A percentile compares a stretch with the other conserved stretches of the same genome.
phyloP scores from a whole-genome alignment of 805 yeast genomes.

The Monosporozyma solicola region DNA sequence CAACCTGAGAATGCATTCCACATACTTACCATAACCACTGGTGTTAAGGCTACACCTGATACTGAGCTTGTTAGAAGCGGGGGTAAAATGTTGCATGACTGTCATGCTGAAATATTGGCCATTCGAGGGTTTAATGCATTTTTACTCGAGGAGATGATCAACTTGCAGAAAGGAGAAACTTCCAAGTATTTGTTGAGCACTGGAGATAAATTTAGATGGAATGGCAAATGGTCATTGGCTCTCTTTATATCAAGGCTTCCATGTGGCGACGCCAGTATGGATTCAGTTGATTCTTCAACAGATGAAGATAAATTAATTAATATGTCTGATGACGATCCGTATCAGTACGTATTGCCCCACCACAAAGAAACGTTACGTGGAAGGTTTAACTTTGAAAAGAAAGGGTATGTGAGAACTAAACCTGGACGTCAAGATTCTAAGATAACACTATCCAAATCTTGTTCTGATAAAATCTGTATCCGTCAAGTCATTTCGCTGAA shows the following conservation, averaged over 20 bases:
- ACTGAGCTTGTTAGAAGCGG: conserved; percentile 30
- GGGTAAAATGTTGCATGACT: conserved; percentile 72
- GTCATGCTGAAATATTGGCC: conserved; percentile 82
- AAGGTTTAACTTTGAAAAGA: conserved; percentile 42
- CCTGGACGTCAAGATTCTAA: conserved; percentile 85
- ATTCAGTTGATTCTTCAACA: conserved; percentile 16
- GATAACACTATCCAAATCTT: conserved; percentile 67
- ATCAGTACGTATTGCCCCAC: conserved; percentile 22
- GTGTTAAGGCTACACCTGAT: conserved; percentile 72
- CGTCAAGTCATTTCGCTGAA: conserved; percentile 51
- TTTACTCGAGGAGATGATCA: conserved; percentile 40
- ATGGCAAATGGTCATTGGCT: conserved; percentile 37
- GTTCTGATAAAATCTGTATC: conserved; percentile 73
- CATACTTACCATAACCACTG: conserved; percentile 57
- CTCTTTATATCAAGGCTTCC: conserved; percentile 70
- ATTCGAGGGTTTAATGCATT: conserved; percentile 60
- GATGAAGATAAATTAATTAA: conserved; percentile 12
- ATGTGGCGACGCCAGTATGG: conserved; percentile 85
- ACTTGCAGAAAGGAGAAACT: conserved; percentile 6
- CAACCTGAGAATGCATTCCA: conserved; percentile 4
- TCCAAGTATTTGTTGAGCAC: conserved; percentile 7
- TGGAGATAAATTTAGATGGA: conserved; percentile 25
- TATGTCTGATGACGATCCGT: conserved; percentile 12
- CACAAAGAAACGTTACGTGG: conserved; percentile 45
- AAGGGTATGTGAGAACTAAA: conserved; percentile 76